Percentiles rank a stretch among this genome's conserved stretches.
phyloP scores from a whole-genome alignment of 179 eudicot genomes.

The Corrigiola litoralis region DNA sequence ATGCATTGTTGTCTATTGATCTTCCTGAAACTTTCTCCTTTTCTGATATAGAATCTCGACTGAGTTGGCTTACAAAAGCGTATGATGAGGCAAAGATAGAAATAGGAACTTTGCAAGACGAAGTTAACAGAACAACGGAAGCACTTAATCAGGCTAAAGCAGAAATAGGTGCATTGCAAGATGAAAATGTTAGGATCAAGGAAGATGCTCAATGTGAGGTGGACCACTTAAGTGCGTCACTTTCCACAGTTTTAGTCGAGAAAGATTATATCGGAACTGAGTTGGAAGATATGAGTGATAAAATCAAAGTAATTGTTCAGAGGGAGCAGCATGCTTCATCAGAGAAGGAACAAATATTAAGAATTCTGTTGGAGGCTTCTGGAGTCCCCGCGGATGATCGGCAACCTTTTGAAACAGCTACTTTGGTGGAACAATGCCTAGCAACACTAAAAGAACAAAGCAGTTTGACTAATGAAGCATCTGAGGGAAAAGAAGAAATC shows the following conservation, averaged over 20 bases:
- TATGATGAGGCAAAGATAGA: constrained; percentile 49
- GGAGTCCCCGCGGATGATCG: constrained; percentile 35
- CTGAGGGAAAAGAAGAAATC: constrained; percentile 35
- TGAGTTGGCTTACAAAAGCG: constrained; percentile 67
- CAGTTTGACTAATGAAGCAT: constrained; percentile 30
- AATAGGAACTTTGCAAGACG: constrained; percentile 43
- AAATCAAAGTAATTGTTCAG: constrained; percentile 38
- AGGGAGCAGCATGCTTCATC: constrained; percentile 44
- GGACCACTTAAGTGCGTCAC: constrained; percentile 43
- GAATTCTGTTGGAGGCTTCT: constrained; percentile 56
- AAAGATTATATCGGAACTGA: constrained; percentile 50
- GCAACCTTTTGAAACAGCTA: constrained; percentile 36
- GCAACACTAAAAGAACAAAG: constrained; percentile 43
- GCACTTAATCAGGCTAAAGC: constrained; percentile 44
- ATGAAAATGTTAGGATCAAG: constrained; percentile 36
- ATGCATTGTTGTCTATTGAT: constrained; percentile 51
- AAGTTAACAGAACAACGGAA: constrained; percentile 30
- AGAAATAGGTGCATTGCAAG: constrained; percentile 46
- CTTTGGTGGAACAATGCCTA: constrained; percentile 54
- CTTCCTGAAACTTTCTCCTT: constrained; percentile 57
- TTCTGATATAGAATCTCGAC: constrained; percentile 55
- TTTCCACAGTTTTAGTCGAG: constrained; percentile 56
- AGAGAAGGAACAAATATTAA: constrained; percentile 57
- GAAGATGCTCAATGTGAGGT: constrained; percentile 51
- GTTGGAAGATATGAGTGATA: constrained; percentile 46